Evolutionary conservation across 2,329 filamentous ascomycete genomes (phyloP).

Genomic region (Colletotrichum sojae): DNA sequence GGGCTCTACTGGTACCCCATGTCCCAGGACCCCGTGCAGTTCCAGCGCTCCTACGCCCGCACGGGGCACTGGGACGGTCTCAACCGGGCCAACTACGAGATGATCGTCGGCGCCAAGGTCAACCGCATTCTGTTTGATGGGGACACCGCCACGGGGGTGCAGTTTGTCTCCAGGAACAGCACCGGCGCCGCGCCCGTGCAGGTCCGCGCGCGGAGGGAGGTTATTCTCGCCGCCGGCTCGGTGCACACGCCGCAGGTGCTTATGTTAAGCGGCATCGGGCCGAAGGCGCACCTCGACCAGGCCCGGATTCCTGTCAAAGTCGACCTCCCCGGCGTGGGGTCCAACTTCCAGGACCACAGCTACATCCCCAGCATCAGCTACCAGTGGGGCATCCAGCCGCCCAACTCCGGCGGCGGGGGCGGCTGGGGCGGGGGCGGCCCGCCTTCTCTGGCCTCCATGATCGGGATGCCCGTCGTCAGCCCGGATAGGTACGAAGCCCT

Average conservation of each 20-base stretch:
- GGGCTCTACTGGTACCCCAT: slow-evolving; percentile 47
- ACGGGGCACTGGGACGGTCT: slow-evolving; percentile 47
- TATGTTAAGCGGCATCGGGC: slow-evolving; percentile 61
- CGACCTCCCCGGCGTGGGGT: slow-evolving; percentile 61
- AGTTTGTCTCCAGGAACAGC: slow-evolving; percentile 45
- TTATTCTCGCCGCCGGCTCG: slow-evolving; percentile 54
- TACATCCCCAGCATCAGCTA: slow-evolving; percentile 45
- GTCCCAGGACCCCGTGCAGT: slow-evolving; percentile 43
- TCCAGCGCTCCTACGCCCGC: slow-evolving; percentile 45
- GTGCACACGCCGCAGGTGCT: slow-evolving; percentile 57
- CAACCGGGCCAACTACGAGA: slow-evolving; percentile 45
- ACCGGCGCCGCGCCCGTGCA: slow-evolving; percentile 41
- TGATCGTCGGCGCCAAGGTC: slow-evolving; percentile 45
- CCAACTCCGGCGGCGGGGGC: slow-evolving; percentile 27
- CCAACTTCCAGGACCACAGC: slow-evolving; percentile 57
- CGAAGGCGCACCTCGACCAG: slow-evolving; percentile 50
- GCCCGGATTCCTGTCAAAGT: slow-evolving; percentile 54
- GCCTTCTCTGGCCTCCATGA: slow-evolving; percentile 44
- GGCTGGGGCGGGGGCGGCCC: slow-evolving; percentile 35
- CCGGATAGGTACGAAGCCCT: slow-evolving; percentile 43
- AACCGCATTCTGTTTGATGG: slow-evolving; percentile 44
- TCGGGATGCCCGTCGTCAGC: slow-evolving; percentile 44
- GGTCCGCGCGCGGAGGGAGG: slow-evolving; percentile 50
- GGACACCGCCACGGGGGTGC: slow-evolving; percentile 47
- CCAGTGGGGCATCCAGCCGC: slow-evolving; percentile 34